Conservation (phyloP, 495 filamentous ascomycete genomes). For the Podospora comata region DNA sequence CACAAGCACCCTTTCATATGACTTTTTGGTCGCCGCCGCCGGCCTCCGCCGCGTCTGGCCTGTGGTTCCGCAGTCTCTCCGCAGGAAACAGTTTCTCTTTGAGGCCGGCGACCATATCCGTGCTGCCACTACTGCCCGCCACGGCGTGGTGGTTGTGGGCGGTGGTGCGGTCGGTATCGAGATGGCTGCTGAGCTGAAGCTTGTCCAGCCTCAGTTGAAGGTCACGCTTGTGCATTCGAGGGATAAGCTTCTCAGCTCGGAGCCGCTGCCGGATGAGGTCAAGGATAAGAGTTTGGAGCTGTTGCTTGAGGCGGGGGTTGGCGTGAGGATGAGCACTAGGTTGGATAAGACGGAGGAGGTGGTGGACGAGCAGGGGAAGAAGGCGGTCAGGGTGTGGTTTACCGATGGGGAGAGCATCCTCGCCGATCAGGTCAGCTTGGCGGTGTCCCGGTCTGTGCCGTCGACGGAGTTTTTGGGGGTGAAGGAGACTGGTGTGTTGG, state of each 20-base stretch:
- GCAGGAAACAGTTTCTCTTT: constrained; percentile 52
- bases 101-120: constrained; percentile 51
- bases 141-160: constrained; percentile 60
- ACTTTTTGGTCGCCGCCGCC: constrained; percentile 61
- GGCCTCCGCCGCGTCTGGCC: constrained; percentile 62
- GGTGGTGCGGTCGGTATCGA: constrained; percentile 66
- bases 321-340: constrained; percentile 52
- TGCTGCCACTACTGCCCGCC: constrained; percentile 35
- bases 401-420: constrained; percentile 51
- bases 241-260: constrained; percentile 58
- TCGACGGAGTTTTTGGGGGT: constrained; percentile 53
- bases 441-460: constrained; percentile 54
- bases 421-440: constrained; percentile 57
- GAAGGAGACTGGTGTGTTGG: constrained; percentile 33
- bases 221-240: constrained; percentile 69
- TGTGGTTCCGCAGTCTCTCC: constrained; percentile 56
- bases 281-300: constrained; percentile 52
- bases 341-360: constrained; percentile 39
- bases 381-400: constrained; percentile 48
- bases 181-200: constrained; percentile 65
- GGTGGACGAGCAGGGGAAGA: constrained; percentile 27
- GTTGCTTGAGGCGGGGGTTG: constrained; percentile 53
- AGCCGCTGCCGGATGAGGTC: constrained; percentile 64
- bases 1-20: constrained; percentile 47
- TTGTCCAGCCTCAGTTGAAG: constrained; percentile 52